phyloP scores from a whole-genome alignment of 2,329 filamentous ascomycete genomes.

The Fusarium acutatum region DNA sequence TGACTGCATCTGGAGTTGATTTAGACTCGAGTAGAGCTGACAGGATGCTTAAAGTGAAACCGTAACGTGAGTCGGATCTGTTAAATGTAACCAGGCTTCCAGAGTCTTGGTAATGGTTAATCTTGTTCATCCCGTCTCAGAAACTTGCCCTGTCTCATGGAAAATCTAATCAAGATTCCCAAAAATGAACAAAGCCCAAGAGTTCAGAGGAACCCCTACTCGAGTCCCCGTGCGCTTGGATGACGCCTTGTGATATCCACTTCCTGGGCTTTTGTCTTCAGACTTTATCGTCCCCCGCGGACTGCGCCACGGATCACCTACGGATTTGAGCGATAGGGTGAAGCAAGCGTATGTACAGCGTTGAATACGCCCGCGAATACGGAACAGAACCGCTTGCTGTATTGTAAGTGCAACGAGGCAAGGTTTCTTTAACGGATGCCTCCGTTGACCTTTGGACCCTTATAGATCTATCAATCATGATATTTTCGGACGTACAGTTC shows the following conservation, averaged over 20 bases:
- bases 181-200: constrained; percentile 2
- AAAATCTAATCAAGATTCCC: constrained; percentile 3
- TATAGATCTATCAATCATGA: neutral
- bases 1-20: neutral
- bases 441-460: constrained; percentile 8
- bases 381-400: neutral
- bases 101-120: neutral
- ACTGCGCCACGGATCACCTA: constrained; percentile 34
- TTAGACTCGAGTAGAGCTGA: neutral
- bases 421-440: neutral
- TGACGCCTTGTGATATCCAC: constrained; percentile 24
- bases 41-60: constrained; percentile 4
- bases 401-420: neutral
- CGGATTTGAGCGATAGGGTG: constrained; percentile 20
- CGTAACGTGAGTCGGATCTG: constrained; percentile 4
- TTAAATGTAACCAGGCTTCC: constrained; percentile 4
- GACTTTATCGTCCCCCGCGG: neutral
- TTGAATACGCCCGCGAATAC: constrained; percentile 16
- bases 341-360: constrained; percentile 1
- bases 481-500: neutral
- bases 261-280: constrained; percentile 5
- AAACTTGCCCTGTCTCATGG: constrained; percentile 6
- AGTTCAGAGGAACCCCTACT: constrained; percentile 8
- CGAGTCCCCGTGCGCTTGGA: constrained; percentile 6
- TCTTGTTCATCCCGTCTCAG: constrained; percentile 19